A percentile compares a stretch with the other conserved stretches of the same genome.
phyloP scores from a whole-genome alignment of 768 basidiomycete genomes.

The Phaffia australis region DNA sequence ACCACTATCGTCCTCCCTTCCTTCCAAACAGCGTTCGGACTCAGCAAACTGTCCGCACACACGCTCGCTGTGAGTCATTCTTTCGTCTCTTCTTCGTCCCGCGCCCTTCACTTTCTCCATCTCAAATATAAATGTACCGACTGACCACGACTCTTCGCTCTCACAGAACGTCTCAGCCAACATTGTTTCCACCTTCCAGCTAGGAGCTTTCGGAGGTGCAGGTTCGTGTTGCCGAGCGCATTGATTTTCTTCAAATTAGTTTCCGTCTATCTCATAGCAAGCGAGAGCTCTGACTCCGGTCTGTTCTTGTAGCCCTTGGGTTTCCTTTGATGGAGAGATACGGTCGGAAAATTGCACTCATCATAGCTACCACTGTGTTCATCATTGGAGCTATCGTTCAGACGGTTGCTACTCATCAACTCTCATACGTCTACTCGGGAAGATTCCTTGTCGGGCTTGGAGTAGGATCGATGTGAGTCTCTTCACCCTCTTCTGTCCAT shows the following conservation, averaged over 20 bases:
- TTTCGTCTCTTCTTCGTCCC: no score
- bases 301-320: constrained; percentile 11
- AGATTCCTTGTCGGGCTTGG: constrained; percentile 12
- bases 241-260: not conserved
- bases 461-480: not conserved
- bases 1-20: constrained; percentile 14
- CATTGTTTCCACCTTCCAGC: constrained; percentile 22
- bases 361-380: constrained; percentile 59
- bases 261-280: not conserved
- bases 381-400: constrained; percentile 63
- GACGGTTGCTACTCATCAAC: constrained; percentile 40
- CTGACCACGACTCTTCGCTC: not conserved
- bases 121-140: not conserved
- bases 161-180: constrained; percentile 12
- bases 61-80: not conserved
- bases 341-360: constrained; percentile 56
- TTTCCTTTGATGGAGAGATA: constrained; percentile 30
- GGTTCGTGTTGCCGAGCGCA: not conserved
- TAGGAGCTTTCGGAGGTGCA: not conserved
- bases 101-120: not conserved
- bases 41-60: not conserved
- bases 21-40: constrained; percentile 10
- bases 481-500: not conserved
- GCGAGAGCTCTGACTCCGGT: not conserved
- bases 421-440: constrained; percentile 22